Percentiles rank a stretch among this genome's conserved stretches.
Evolutionary conservation across 176 grass and related monocot genomes (phyloP).

Genomic region (Musa itinerans): DNA sequence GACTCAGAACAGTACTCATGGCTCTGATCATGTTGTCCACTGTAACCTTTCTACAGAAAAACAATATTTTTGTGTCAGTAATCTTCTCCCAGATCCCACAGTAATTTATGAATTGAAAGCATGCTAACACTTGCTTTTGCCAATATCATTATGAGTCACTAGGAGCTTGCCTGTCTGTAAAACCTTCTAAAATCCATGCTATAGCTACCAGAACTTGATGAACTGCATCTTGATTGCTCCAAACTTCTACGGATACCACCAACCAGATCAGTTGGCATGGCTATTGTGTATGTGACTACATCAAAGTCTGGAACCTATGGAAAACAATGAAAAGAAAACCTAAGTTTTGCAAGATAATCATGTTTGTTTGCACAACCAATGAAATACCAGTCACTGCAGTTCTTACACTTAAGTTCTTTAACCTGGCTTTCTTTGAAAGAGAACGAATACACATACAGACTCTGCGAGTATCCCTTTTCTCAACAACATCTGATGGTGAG

Average conservation of each 20-base stretch:
- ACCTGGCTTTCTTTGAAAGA: slow-evolving; percentile 54
- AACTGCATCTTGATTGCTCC: slow-evolving; percentile 59
- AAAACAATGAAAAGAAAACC: slow-evolving; percentile 6
- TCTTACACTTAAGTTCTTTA: slow-evolving; percentile 55
- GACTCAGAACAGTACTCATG: slow-evolving; percentile 53
- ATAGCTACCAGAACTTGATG: slow-evolving; percentile 51
- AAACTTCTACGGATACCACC: slow-evolving; percentile 63
- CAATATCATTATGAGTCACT: slow-evolving; percentile 1
- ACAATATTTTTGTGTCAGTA: slow-evolving; percentile 12
- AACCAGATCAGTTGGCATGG: slow-evolving; percentile 84
- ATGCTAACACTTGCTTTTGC: neutral
- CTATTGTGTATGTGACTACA: slow-evolving; percentile 72
- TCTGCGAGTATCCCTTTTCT: slow-evolving; percentile 72
- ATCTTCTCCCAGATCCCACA: neutral
- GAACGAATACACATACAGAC: slow-evolving; percentile 90
- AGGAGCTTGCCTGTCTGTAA: slow-evolving; percentile 34
- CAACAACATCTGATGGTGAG: slow-evolving; percentile 80
- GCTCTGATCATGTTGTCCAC: slow-evolving; percentile 20
- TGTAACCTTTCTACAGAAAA: slow-evolving; percentile 33
- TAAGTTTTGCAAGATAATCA: slow-evolving; percentile 1
- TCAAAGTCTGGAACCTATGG: slow-evolving; percentile 88
- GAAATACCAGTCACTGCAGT: slow-evolving; percentile 1
- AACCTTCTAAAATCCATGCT: slow-evolving; percentile 29
- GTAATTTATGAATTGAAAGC: slow-evolving; percentile 3
- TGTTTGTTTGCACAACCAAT: slow-evolving; percentile 6